Evolutionary conservation across 371 early-diverging fungal genomes (phyloP).

Genomic region (Blakeslea trispora): DNA sequence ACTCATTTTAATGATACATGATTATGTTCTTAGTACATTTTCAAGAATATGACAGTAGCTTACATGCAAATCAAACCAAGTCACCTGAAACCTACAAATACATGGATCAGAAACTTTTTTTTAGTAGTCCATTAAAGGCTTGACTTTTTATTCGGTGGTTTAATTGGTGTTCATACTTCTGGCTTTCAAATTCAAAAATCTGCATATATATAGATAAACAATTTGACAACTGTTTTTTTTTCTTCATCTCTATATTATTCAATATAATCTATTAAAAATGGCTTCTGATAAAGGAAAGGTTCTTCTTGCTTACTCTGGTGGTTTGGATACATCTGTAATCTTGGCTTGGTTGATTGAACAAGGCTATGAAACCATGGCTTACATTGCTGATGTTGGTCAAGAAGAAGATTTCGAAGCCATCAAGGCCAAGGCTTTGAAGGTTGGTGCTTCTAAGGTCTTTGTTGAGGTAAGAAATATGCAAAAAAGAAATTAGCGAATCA

Average conservation of each 20-base stretch:
- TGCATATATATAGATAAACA: background rate
- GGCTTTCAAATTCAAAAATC: too few relatives aligned
- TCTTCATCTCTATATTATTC: too few relatives aligned
- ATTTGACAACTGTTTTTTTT: background rate
- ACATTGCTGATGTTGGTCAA: slow-evolving; percentile 98
- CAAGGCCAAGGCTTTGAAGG: slow-evolving; percentile 83
- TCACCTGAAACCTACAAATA: too few relatives aligned
- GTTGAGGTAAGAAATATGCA: slow-evolving; percentile 83
- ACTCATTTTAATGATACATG: too few relatives aligned
- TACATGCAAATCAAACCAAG: too few relatives aligned
- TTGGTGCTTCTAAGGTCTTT: slow-evolving; percentile 94
- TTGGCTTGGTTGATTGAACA: slow-evolving; percentile 97
- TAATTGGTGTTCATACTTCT: background rate
- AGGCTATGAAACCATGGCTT: slow-evolving; percentile 95
- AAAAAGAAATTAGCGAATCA: too few relatives aligned
- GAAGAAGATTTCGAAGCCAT: slow-evolving; percentile 98
- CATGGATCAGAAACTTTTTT: background rate
- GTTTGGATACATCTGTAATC: slow-evolving; percentile 98
- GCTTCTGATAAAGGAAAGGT: slow-evolving; percentile 81
- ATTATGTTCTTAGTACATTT: too few relatives aligned
- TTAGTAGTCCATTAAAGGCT: too few relatives aligned
- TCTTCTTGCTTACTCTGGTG: slow-evolving; percentile 96
- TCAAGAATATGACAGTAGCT: too few relatives aligned
- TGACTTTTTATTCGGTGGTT: background rate
- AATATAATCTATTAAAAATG: slow-evolving; percentile 29